Conservation (phyloP, 2,329 filamentous ascomycete species). For the Fusarium sp. region DNA sequence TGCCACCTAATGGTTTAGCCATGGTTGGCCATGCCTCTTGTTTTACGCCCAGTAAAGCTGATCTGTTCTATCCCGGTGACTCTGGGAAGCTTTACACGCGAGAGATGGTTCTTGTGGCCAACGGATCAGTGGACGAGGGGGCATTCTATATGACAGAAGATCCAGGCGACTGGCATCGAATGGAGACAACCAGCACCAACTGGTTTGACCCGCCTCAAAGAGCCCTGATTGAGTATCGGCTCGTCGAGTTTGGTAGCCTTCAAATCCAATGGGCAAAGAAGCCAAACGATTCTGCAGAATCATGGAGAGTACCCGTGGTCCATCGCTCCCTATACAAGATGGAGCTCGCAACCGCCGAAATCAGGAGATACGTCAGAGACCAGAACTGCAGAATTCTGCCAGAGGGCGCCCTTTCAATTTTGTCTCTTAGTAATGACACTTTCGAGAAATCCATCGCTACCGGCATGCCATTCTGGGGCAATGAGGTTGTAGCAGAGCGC, state of each 20-base stretch:
- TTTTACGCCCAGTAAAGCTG: not conserved
- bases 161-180: constrained; percentile 6
- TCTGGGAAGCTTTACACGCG: not conserved
- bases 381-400: not conserved
- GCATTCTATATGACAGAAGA: constrained; percentile 2
- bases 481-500: not conserved
- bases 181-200: not conserved
- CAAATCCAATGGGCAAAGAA: constrained; percentile 7
- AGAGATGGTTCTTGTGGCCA: constrained; percentile 3
- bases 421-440: not conserved
- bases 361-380: not conserved
- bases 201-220: not conserved
- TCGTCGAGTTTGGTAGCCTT: not conserved
- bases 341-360: not conserved
- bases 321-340: not conserved
- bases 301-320: constrained; percentile 3
- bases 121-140: not conserved
- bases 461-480: not conserved
- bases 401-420: not conserved
- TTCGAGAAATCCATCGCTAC: not conserved
- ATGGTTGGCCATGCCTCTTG: not conserved
- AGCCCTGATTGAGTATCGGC: not conserved
- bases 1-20: not conserved
- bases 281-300: not conserved
- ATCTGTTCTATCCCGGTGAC: not conserved